Conservation (phyloP, 1,284 basidiomycete genomes). For the Athelia psychrophila region DNA sequence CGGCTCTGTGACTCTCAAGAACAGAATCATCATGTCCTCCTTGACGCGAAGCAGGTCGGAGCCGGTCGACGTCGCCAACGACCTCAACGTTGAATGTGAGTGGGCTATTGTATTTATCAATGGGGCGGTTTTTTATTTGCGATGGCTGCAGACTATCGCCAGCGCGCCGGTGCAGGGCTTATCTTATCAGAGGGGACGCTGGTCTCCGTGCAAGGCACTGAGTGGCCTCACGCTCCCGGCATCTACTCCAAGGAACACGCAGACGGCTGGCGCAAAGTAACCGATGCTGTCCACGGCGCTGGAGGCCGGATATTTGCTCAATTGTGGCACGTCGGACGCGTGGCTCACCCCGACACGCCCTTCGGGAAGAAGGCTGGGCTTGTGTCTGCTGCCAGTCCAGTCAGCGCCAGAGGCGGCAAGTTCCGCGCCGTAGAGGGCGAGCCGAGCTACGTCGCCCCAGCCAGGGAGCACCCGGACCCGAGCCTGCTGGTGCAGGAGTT, state of each 20-base stretch:
- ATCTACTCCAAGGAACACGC: constrained; percentile 32
- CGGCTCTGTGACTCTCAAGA: constrained; percentile 23
- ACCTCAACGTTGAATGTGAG: constrained; percentile 24
- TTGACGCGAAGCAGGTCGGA: constrained; percentile 32
- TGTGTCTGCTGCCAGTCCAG: background rate
- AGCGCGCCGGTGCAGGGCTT: constrained; percentile 29
- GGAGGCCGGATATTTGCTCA: constrained; percentile 37
- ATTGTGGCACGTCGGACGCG: constrained; percentile 25
- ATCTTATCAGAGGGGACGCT: constrained; percentile 30
- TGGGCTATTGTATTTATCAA: no score
- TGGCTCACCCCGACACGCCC: background rate
- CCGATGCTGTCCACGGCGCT: constrained; percentile 39
- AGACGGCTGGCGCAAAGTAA: constrained; percentile 32
- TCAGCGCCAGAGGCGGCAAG: background rate
- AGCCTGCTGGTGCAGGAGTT: constrained; percentile 26
- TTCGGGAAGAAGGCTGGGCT: background rate
- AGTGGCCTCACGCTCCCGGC: constrained; percentile 29
- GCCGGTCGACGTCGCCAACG: constrained; percentile 20
- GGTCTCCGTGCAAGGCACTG: constrained; percentile 21
- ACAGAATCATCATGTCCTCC: constrained; percentile 29
- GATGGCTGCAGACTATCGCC: constrained; percentile 5
- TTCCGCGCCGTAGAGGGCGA: background rate
- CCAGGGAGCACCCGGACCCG: constrained; percentile 5
- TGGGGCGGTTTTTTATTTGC: constrained; percentile 9
- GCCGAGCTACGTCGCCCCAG: background rate